Evolutionary conservation across 164 flowering plant genomes (phyloP).

Genomic region (Cinnamomum micranthum): DNA sequence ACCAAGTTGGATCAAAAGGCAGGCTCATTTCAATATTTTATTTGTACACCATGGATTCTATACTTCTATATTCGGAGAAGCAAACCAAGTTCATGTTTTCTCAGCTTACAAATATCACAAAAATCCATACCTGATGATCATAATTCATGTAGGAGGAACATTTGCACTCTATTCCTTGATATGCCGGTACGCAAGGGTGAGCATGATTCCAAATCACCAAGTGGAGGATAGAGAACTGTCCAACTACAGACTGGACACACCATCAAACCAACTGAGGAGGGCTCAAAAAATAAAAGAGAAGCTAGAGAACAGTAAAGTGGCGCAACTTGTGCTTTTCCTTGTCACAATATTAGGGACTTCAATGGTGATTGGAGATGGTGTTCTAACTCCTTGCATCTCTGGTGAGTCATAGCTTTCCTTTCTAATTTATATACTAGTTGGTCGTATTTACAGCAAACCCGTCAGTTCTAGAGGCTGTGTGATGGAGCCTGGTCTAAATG

Average conservation of each 20-base stretch:
- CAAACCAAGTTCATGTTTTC: neutral
- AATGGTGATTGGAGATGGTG: constrained; percentile 81
- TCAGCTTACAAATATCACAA: neutral
- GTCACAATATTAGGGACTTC: constrained; percentile 58
- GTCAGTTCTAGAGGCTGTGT: neutral
- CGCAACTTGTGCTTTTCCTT: constrained; percentile 38
- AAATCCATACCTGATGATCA: neutral
- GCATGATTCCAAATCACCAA: constrained; percentile 61
- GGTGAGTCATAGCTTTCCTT: constrained; percentile 28
- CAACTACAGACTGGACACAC: constrained; percentile 44
- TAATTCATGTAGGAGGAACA: constrained; percentile 57
- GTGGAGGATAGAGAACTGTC: constrained; percentile 62
- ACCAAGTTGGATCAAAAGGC: no score
- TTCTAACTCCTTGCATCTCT: constrained; percentile 75
- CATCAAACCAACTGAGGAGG: constrained; percentile 34
- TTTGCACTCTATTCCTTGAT: constrained; percentile 76
- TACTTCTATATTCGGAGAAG: neutral
- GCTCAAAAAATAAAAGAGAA: constrained; percentile 38
- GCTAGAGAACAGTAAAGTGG: constrained; percentile 44
- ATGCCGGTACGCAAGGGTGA: constrained; percentile 57
- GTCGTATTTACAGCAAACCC: neutral
- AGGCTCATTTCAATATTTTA: no score
- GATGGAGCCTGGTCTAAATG: no score
- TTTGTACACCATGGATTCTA: no score
- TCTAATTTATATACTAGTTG: neutral